A percentile compares a stretch with the other conserved stretches of the same genome.
phyloP scores from a whole-genome alignment of 441 rosid species.

The Bruguiera hainesii region DNA sequence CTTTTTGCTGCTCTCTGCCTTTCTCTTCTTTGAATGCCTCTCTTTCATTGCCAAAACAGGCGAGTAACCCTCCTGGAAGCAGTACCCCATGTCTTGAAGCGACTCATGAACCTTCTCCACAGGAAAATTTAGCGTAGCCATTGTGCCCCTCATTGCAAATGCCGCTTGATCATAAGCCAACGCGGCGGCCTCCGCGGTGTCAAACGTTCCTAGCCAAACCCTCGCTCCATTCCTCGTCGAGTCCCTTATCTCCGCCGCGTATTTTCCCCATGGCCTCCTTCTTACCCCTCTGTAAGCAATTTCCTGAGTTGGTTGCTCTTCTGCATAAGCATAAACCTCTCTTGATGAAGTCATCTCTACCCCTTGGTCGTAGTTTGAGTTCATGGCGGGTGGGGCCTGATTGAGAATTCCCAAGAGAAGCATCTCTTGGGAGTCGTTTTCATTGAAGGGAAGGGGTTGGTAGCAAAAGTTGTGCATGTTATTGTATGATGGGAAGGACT shows the following conservation, averaged over 20 bases:
- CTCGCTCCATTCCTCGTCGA: conserved; percentile 73
- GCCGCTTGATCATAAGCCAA: conserved; percentile 95
- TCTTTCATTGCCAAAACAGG: conserved; percentile 80
- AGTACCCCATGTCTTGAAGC: conserved; percentile 42
- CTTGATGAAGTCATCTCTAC: conserved; percentile 24
- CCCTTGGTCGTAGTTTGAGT: conserved; percentile 11
- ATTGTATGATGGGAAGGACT: conserved; percentile 21
- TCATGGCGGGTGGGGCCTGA: conserved; percentile 29
- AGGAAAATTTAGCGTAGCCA: conserved; percentile 76
- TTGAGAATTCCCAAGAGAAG: conserved; percentile 57
- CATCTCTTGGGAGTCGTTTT: conserved; percentile 89
- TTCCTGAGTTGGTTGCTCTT: conserved; percentile 29
- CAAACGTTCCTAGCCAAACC: conserved; percentile 94
- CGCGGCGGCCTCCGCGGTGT: conserved; percentile 88
- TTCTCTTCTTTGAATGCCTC: conserved; percentile 65
- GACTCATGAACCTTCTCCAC: conserved; percentile 62
- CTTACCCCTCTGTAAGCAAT: conserved; percentile 73
- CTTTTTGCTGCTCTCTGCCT: conserved; percentile 38
- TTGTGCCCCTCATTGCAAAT: conserved; percentile 66
- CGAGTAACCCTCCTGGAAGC: conserved; percentile 45
- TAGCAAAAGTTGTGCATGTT: conserved; percentile 6
- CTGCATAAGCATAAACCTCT: conserved; percentile 16
- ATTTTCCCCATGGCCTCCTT: conserved; percentile 89
- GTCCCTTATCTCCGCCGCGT: conserved; percentile 90
- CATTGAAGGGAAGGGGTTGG: conserved; percentile 69